phyloP scores from a whole-genome alignment of 2,329 filamentous ascomycete species.

The Periconia sp. region DNA sequence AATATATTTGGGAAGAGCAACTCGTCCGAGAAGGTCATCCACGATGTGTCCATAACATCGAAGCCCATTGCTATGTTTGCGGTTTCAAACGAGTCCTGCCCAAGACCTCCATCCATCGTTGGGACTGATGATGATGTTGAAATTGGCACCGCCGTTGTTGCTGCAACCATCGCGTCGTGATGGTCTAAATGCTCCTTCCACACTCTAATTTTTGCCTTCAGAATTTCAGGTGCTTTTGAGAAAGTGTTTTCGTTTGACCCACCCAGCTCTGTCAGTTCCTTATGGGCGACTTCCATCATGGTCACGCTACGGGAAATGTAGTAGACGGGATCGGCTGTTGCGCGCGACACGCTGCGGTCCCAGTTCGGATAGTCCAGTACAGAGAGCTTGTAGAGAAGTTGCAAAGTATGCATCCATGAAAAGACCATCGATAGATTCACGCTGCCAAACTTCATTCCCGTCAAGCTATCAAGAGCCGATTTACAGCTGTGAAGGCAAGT shows the following conservation, averaged over 20 bases:
- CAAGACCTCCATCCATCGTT: neutral
- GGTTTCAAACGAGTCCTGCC: neutral
- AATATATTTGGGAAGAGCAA: constrained; percentile 15
- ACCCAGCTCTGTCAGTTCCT: neutral
- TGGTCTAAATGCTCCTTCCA: constrained; percentile 10
- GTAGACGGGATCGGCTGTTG: constrained; percentile 8
- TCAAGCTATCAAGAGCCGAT: constrained; percentile 6
- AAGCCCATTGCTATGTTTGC: neutral
- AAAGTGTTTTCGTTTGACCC: constrained; percentile 4
- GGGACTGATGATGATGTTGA: neutral
- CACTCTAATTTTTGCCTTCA: constrained; percentile 1
- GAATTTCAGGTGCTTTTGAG: neutral
- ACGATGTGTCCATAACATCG: constrained; percentile 5
- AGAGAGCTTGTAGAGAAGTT: constrained; percentile 3
- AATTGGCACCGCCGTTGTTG: neutral
- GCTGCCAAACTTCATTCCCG: neutral
- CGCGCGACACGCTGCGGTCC: constrained; percentile 13
- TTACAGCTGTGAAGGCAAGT: constrained; percentile 11
- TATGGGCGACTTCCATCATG: constrained; percentile 2
- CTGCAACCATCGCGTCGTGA: neutral
- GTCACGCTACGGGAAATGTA: constrained; percentile 7
- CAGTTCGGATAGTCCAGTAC: constrained; percentile 10
- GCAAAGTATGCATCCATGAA: constrained; percentile 3
- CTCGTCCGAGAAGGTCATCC: constrained; percentile 9
- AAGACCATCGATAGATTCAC: neutral